phyloP scores from a whole-genome alignment of 257 asterid genomes.

The Przewalskia tangutica region DNA sequence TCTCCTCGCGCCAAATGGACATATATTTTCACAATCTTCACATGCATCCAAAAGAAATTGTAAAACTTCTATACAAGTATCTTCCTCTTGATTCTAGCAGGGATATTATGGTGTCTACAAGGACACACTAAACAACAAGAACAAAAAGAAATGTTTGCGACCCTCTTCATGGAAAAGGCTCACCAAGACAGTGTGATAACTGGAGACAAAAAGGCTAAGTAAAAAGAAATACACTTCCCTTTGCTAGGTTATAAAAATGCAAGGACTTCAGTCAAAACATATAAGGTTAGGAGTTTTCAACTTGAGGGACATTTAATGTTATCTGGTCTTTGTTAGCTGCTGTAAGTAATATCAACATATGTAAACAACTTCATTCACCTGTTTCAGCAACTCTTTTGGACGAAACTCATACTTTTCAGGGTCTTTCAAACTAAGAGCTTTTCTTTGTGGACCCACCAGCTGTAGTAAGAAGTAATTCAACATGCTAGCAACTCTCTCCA shows the following conservation, averaged over 20 bases:
- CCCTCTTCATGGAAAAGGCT: not conserved
- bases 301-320: not conserved
- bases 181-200: not conserved
- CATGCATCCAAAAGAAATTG: not conserved
- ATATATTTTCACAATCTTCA: conserved; percentile 54
- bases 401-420: conserved; percentile 97
- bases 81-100: not conserved
- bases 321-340: not conserved
- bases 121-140: not conserved
- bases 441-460: conserved; percentile 96
- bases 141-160: not conserved
- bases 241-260: not conserved
- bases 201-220: not conserved
- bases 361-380: conserved; percentile 33
- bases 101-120: not conserved
- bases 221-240: not conserved
- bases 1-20: conserved; percentile 90
- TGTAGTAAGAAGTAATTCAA: conserved; percentile 85
- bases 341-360: not conserved
- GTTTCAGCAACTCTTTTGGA: conserved; percentile 78
- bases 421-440: conserved; percentile 85
- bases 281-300: not conserved
- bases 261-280: not conserved
- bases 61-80: not conserved
- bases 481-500: conserved; percentile 98